phyloP scores from a whole-genome alignment of 202 grass and related monocot species.

The Saccharum hybrid region DNA sequence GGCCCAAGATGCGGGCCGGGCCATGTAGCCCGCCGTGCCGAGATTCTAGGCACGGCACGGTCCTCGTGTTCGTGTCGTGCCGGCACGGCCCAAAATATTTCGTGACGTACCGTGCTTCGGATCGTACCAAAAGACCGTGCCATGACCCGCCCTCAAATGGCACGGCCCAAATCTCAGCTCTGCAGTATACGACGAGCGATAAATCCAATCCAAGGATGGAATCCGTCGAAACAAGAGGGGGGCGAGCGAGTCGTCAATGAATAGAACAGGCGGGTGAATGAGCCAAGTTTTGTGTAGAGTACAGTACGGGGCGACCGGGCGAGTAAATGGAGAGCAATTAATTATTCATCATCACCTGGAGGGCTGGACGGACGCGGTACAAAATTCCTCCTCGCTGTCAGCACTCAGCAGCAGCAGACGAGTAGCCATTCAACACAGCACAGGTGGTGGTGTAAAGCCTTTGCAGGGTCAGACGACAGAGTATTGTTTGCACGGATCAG shows the following conservation, averaged over 20 bases:
- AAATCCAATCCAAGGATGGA: neutral
- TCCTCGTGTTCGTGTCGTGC: too few relatives aligned
- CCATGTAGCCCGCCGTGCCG: too few relatives aligned
- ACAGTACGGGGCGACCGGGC: neutral
- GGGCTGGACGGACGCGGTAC: slow-evolving; percentile 15
- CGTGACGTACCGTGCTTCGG: too few relatives aligned
- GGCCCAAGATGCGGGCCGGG: too few relatives aligned
- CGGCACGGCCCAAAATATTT: too few relatives aligned
- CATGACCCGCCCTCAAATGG: too few relatives aligned
- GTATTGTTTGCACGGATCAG: too few relatives aligned
- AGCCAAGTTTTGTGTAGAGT: neutral
- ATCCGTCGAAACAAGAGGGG: slow-evolving; percentile 5
- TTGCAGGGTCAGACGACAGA: neutral
- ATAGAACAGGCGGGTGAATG: neutral
- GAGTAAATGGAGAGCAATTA: slow-evolving; percentile 35
- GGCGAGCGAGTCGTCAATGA: neutral
- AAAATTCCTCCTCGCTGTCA: slow-evolving; percentile 26
- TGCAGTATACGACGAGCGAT: neutral
- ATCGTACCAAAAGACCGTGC: too few relatives aligned
- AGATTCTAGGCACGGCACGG: too few relatives aligned
- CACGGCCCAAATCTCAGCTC: too few relatives aligned
- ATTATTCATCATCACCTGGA: slow-evolving; percentile 45
- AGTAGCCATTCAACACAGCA: neutral
- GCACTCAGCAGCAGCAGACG: neutral
- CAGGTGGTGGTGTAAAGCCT: neutral